Base-by-base conservation (phyloP, 2,329 filamentous ascomycete genomes). In the Xylariaceae sp. region DNA sequence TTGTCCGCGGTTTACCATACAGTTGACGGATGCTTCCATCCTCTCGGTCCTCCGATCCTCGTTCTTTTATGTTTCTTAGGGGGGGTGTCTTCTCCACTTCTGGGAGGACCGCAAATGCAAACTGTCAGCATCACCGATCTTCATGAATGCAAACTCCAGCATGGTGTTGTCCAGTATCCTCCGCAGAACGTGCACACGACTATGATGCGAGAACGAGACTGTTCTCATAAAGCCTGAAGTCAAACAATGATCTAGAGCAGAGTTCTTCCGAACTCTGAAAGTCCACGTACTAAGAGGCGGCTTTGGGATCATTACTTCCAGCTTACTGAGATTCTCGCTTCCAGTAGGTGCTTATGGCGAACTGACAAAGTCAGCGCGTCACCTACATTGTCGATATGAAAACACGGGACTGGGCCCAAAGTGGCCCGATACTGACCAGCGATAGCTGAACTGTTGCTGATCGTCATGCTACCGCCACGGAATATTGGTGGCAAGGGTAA, bases 361-460 rank as follows among this genome's bases (percentile, higher is more conserved):
- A 34, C 8, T 44, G 47, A 53, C 39, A 9, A 18, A 35, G 23
- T 47, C 13, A 15, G 49, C 37, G n/a, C 35, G 30, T 53, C 51
- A 6, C n/a, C 42, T 51, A 35, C 58, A 10, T 56, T 55, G 37
- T 30, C 44, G 44, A 55, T 30, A 35, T 15, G 18, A 59, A 59
- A 53, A 51, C 11, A 50, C 13, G 51, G n/a, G 13, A 34, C 45
- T 35, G 35, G 45, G 48, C 34, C 56, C 30, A 51, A 15, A 42
- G 45, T 7, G 30, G 42, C n/a, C 45, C 52, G n/a, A 42, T 7
- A 23, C 18, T 15, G 51, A 50, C 45, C 15, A 45, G 39, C 30
- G 45, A 11, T 35, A 13, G 45, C 17, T 50, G 18, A 52, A 49
- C 56, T 34, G 35, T 51, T 18, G 48, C 37, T 39, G 47, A 58